Evolutionary conservation across 2,329 filamentous ascomycete species (phyloP).

Genomic region (Hypoxylon sp.): DNA sequence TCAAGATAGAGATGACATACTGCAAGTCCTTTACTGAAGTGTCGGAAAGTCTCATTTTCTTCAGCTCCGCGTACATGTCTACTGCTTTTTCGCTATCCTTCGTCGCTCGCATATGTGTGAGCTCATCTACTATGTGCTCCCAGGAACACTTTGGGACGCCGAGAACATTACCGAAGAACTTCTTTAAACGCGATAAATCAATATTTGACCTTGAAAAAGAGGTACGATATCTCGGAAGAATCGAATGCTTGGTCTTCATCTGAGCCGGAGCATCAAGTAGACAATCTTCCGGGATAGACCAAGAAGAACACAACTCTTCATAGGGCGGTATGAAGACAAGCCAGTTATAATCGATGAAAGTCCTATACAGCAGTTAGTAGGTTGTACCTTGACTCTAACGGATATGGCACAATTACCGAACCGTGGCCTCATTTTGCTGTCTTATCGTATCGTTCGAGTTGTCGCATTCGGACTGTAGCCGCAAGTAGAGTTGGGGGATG

Average conservation of each 20-base stretch:
- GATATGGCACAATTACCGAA: constrained; percentile 13
- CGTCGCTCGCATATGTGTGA: neutral
- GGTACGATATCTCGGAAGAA: constrained; percentile 12
- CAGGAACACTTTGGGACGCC: constrained; percentile 11
- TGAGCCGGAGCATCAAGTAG: constrained; percentile 11
- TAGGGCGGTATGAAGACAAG: too few species aligned
- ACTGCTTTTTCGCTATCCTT: neutral
- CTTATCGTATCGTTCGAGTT: neutral
- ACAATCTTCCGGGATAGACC: neutral
- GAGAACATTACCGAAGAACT: constrained; percentile 12
- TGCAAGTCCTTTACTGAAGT: neutral
- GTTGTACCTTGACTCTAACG: neutral
- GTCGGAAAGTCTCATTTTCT: neutral
- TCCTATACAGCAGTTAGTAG: neutral
- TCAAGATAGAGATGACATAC: neutral
- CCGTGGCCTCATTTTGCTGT: neutral
- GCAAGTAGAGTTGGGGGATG: constrained; percentile 15
- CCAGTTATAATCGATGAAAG: neutral
- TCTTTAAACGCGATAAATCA: constrained; percentile 1
- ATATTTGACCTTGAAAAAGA: neutral
- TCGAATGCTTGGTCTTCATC: constrained; percentile 1
- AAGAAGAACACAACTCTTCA: neutral
- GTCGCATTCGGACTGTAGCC: constrained; percentile 11
- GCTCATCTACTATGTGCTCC: constrained; percentile 16
- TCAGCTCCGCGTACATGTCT: constrained; percentile 1